phyloP scores from a whole-genome alignment of 768 basidiomycete species.

The Xerocomellus dryophilus region DNA sequence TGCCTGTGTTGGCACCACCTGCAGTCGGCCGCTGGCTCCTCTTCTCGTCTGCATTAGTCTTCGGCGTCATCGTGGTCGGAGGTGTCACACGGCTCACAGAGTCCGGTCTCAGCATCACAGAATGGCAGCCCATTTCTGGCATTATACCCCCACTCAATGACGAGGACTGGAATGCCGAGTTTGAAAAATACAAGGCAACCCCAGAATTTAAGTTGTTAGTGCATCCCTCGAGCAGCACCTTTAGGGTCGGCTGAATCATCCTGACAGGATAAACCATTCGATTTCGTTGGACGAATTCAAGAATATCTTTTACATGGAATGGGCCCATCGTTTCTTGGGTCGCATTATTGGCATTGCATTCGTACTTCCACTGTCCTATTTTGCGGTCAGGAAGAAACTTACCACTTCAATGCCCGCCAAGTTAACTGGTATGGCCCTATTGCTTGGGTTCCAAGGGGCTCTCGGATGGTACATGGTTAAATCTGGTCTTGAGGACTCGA shows the following conservation, averaged over 20 bases:
- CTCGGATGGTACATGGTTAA: conserved; percentile 99
- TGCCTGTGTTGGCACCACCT: conserved; percentile 62
- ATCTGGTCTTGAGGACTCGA: conserved; percentile 83
- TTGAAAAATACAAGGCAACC: conserved; percentile 89
- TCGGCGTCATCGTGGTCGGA: conserved; percentile 92
- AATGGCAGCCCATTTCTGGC: conserved; percentile 94
- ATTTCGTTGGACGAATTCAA: conserved; percentile 92
- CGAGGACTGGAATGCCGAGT: conserved; percentile 82
- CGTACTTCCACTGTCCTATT: conserved; percentile 81
- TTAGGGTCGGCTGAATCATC: not conserved
- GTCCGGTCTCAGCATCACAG: conserved; percentile 95
- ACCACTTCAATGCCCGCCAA: conserved; percentile 57
- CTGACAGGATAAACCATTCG: conserved; percentile 75
- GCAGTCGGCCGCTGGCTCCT: conserved; percentile 84
- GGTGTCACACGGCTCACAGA: conserved; percentile 96
- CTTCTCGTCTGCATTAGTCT: conserved; percentile 78
- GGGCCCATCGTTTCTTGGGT: conserved; percentile 91
- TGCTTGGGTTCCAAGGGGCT: conserved; percentile 88
- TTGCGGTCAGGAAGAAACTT: conserved; percentile 66
- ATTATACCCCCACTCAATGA: conserved; percentile 76
- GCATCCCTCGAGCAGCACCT: not conserved
- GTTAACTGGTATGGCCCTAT: conserved; percentile 66
- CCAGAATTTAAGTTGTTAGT: conserved; percentile 95
- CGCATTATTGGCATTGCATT: conserved; percentile 82
- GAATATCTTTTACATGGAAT: conserved; percentile 97